These are phyloP conservation scores for Teratosphaeria nubilosa DNA, from an alignment of 2,329 filamentous ascomycete species.

Conservation along the genomic window DNA sequence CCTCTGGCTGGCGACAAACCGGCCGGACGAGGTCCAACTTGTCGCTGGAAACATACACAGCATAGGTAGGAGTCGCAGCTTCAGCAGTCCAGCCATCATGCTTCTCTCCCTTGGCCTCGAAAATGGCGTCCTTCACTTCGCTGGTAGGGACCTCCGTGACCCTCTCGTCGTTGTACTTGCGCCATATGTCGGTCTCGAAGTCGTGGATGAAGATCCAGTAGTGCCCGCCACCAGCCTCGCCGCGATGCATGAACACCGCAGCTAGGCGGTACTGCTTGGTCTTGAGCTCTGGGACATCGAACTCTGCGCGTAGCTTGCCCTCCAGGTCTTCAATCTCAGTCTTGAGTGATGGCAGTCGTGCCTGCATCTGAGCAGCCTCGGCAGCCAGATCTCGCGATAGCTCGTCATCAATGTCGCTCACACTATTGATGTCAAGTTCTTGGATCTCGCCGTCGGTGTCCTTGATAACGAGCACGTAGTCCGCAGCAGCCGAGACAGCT, in stretches of 20 bases:
- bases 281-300: slow-evolving; percentile 53
- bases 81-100: slow-evolving; percentile 28
- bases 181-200: slow-evolving; percentile 71
- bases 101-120: slow-evolving; percentile 52
- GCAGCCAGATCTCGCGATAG: slow-evolving; percentile 35
- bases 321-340: slow-evolving; percentile 37
- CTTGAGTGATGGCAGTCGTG: slow-evolving; percentile 34
- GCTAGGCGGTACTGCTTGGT: slow-evolving; percentile 70
- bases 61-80: slow-evolving; percentile 62
- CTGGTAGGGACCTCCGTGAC: slow-evolving; percentile 53
- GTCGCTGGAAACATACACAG: slow-evolving; percentile 69
- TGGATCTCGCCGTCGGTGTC: slow-evolving; percentile 28
- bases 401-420: slow-evolving; percentile 32
- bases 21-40: slow-evolving; percentile 48
- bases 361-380: slow-evolving; percentile 34
- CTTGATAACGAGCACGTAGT: slow-evolving; percentile 35
- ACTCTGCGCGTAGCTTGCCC: slow-evolving; percentile 46
- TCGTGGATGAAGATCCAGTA: slow-evolving; percentile 97
- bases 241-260: slow-evolving; percentile 85
- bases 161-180: slow-evolving; percentile 83
- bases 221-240: slow-evolving; percentile 57
- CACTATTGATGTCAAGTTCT: slow-evolving; percentile 25
- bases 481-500: slow-evolving; percentile 24
- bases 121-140: slow-evolving; percentile 49
- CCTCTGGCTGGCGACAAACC: slow-evolving; percentile 23